A percentile compares a stretch with the other conserved stretches of the same genome.
Conservation (phyloP, 345 rosid genomes). For the Eucalyptus lansdowneana region DNA sequence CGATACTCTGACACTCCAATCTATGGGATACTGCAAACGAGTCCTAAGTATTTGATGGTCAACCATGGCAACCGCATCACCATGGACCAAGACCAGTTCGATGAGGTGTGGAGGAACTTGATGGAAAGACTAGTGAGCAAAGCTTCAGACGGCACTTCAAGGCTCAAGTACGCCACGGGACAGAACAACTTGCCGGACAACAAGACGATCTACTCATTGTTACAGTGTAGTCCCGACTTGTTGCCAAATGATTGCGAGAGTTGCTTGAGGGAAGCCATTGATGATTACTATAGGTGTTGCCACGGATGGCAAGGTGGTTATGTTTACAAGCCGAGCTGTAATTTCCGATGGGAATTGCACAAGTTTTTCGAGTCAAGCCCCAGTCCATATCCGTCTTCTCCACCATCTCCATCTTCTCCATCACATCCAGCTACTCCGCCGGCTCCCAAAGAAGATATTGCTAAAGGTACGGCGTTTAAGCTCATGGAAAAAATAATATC, state of each 20-base stretch:
- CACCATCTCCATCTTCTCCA: not conserved
- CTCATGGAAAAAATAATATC: not conserved
- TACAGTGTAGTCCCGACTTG: slow-evolving; percentile 53
- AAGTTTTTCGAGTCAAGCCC: slow-evolving; percentile 13
- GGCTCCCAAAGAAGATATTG: not conserved
- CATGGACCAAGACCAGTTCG: slow-evolving; percentile 1
- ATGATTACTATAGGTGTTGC: not conserved
- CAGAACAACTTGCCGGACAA: not conserved
- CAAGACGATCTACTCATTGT: slow-evolving; percentile 14
- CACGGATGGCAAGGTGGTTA: slow-evolving; percentile 24
- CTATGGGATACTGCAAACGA: slow-evolving; percentile 8
- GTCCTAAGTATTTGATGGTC: not conserved
- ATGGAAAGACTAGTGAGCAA: not conserved
- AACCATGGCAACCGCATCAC: not conserved
- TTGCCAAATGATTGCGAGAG: slow-evolving; percentile 5
- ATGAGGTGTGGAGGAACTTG: slow-evolving; percentile 12
- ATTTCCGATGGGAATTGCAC: slow-evolving; percentile 35
- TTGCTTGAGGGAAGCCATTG: slow-evolving; percentile 9
- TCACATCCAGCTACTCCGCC: not conserved
- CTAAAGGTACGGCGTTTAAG: not conserved
- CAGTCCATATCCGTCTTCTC: not conserved
- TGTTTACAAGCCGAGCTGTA: slow-evolving; percentile 26
- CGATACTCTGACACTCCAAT: slow-evolving; percentile 18
- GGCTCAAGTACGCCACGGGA: slow-evolving; percentile 20
- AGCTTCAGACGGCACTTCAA: slow-evolving; percentile 6